Evolutionary conservation across 169 alveolate species (phyloP).

Genomic region (Plasmodium reichenowi): DNA sequence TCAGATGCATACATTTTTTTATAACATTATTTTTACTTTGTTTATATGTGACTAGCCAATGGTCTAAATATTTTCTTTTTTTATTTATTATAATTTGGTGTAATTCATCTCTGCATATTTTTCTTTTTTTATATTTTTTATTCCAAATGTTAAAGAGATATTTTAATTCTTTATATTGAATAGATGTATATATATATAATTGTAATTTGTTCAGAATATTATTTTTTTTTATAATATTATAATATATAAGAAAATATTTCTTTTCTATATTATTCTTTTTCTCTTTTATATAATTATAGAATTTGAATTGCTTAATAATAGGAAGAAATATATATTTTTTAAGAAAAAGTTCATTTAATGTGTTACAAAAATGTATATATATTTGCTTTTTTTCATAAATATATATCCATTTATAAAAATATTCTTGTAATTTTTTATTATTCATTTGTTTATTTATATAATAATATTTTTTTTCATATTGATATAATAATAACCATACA

Average conservation of each 20-base stretch:
- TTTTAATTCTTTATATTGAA: slow-evolving; percentile 19
- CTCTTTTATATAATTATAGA: slow-evolving; percentile 19
- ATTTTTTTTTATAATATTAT: slow-evolving; percentile 31
- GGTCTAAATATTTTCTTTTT: slow-evolving; percentile 10
- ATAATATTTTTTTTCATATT: slow-evolving; percentile 13
- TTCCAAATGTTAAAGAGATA: slow-evolving; percentile 12
- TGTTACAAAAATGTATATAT: slow-evolving; percentile 5
- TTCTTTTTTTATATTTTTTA: slow-evolving; percentile 6
- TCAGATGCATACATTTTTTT: slow-evolving; percentile 13
- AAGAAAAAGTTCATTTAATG: slow-evolving; percentile 1
- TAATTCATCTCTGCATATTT: slow-evolving; percentile 10
- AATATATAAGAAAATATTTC: slow-evolving; percentile 30
- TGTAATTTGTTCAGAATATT: slow-evolving; percentile 17
- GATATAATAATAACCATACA: slow-evolving; percentile 45
- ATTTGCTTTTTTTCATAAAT: slow-evolving; percentile 28
- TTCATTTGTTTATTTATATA: not conserved
- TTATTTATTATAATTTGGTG: not conserved
- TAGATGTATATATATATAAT: slow-evolving; percentile 28
- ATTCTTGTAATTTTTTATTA: not conserved
- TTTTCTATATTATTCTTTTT: not conserved
- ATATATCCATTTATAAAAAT: slow-evolving; percentile 19
- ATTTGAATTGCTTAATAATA: slow-evolving; percentile 16
- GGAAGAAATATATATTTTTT: slow-evolving; percentile 10
- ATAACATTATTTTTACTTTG: not conserved
- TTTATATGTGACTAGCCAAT: slow-evolving; percentile 9